These are phyloP conservation scores for Neckera pumila DNA, from an alignment of 225 moss, liverwort and hornwort genomes.

Conservation along the genomic window DNA sequence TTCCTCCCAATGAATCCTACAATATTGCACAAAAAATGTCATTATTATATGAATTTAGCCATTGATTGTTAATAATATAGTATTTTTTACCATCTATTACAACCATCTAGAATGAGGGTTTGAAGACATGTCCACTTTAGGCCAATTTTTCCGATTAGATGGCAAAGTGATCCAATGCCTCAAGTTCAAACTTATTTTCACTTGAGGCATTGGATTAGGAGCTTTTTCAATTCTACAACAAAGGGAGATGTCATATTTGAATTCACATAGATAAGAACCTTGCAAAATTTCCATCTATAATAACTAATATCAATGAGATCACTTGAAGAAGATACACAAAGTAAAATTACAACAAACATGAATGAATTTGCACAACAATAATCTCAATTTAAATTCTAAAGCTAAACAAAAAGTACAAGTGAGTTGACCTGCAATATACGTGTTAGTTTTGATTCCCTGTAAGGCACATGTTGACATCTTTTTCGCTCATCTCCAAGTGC, in stretches of 20 bases:
- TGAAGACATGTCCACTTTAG: background rate
- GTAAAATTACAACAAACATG: background rate
- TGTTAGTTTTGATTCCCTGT: slow-evolving; percentile 86
- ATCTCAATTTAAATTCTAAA: background rate
- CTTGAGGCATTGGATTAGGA: background rate
- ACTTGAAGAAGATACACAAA: background rate
- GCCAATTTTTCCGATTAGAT: background rate
- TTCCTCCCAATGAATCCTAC: slow-evolving; percentile 85
- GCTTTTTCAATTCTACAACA: background rate
- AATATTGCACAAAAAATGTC: background rate
- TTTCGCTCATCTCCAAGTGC: slow-evolving; percentile 78
- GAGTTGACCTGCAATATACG: slow-evolving; percentile 64
- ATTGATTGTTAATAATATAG: background rate
- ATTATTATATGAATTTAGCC: background rate
- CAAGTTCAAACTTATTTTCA: no score
- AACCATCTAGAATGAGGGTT: background rate
- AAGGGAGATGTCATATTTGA: background rate
- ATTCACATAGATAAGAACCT: background rate
- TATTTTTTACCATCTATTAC: background rate
- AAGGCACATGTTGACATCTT: slow-evolving; percentile 79
- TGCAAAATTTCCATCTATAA: background rate
- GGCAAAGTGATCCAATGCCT: background rate
- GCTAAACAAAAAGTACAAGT: background rate
- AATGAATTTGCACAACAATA: background rate
- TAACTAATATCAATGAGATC: background rate